A percentile compares a stretch with the other conserved stretches of the same genome.
phyloP scores from a whole-genome alignment of 257 asterid species.

The Solanum sitiens region DNA sequence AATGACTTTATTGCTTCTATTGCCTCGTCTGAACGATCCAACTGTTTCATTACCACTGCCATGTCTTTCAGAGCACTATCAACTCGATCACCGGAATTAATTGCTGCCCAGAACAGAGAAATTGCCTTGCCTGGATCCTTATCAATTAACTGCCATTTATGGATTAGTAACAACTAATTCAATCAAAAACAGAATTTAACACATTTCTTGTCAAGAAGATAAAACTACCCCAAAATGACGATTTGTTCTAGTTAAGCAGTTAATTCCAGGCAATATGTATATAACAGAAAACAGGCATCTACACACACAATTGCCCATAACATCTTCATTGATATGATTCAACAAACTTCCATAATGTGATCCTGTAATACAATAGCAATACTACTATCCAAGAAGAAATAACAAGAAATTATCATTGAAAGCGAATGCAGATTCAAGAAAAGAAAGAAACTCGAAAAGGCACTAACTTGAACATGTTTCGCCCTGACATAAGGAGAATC shows the following conservation, averaged over 20 bases:
- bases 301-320: not conserved
- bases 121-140: conserved; percentile 74
- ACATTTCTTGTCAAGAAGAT: not conserved
- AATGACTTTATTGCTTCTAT: conserved; percentile 92
- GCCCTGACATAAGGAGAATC: conserved; percentile 89
- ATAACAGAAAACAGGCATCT: not conserved
- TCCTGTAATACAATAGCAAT: not conserved
- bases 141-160: conserved; percentile 21
- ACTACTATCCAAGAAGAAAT: not conserved
- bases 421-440: not conserved
- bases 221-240: not conserved
- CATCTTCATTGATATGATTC: not conserved
- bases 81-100: conserved; percentile 84
- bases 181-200: not conserved
- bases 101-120: conserved; percentile 91
- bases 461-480: conserved; percentile 71
- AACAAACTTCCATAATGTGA: not conserved
- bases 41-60: conserved; percentile 92
- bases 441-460: not conserved
- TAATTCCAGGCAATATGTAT: not conserved
- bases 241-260: not conserved
- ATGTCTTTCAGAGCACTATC: conserved; percentile 95
- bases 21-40: conserved; percentile 83
- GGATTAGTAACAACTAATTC: not conserved
- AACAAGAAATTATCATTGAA: not conserved